A percentile compares a stretch with the other conserved stretches of the same genome.
These are phyloP conservation scores for Maudiozyma saulgeensis DNA, from an alignment of 805 yeast genomes.

Conservation along the genomic window DNA sequence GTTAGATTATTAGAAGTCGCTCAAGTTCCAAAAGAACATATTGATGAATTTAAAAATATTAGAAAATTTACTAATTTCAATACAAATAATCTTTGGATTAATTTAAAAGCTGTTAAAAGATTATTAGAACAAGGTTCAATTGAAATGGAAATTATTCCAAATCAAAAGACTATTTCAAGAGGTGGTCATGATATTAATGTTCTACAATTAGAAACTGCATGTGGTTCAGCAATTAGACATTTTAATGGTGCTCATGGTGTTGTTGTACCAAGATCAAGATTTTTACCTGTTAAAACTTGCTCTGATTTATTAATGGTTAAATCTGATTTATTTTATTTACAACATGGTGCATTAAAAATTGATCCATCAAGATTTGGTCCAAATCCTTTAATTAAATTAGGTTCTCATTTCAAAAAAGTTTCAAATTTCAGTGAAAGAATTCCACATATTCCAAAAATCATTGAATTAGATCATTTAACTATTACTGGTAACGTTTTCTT, in stretches of 20 bases:
- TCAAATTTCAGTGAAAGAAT: slow-evolving; percentile 82
- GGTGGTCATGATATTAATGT: slow-evolving; percentile 79
- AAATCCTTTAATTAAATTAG: slow-evolving; percentile 89
- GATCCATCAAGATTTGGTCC: slow-evolving; percentile 82
- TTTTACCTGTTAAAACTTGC: slow-evolving; percentile 96
- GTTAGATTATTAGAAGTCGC: slow-evolving; percentile 84
- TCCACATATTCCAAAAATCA: slow-evolving; percentile 77
- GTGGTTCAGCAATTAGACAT: slow-evolving; percentile 97
- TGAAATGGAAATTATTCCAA: slow-evolving; percentile 91
- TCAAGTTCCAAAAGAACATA: slow-evolving; percentile 97
- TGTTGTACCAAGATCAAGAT: slow-evolving; percentile 95
- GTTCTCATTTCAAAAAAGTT: slow-evolving; percentile 94
- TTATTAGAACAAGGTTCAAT: slow-evolving; percentile 76
- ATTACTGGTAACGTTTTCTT: slow-evolving; percentile 92
- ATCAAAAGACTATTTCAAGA: slow-evolving; percentile 66
- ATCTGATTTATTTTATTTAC: slow-evolving; percentile 83
- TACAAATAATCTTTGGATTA: slow-evolving; percentile 97
- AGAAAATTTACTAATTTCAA: slow-evolving; percentile 97
- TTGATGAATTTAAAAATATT: slow-evolving; percentile 94
- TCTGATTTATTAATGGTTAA: slow-evolving; percentile 90
- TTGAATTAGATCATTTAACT: slow-evolving; percentile 94
- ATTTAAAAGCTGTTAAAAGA: slow-evolving; percentile 87
- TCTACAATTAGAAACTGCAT: slow-evolving; percentile 94
- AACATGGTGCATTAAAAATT: slow-evolving; percentile 82
- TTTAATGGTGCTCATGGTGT: slow-evolving; percentile 94